phyloP scores from a whole-genome alignment of 1,284 basidiomycete genomes.

The Bjerkandera adusta region DNA sequence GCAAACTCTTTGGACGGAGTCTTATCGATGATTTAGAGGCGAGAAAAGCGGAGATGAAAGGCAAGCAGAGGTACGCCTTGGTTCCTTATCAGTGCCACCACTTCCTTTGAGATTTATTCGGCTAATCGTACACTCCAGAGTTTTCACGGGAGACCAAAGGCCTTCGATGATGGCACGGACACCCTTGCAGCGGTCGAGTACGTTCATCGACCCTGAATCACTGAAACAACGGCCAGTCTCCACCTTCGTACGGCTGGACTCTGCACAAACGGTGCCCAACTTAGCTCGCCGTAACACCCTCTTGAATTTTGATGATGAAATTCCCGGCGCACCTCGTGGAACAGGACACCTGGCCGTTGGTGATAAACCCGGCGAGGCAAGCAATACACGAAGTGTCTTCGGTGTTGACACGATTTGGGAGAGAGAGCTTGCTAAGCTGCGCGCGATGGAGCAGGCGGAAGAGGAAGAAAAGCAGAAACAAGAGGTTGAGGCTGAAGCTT shows the following conservation, averaged over 20 bases:
- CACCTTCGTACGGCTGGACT: slow-evolving; percentile 39
- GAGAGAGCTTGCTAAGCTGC: slow-evolving; percentile 70
- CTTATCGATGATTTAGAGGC: slow-evolving; percentile 78
- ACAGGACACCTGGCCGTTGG: slow-evolving; percentile 12
- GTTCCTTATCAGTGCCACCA: slow-evolving; percentile 4
- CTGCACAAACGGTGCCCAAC: slow-evolving; percentile 39
- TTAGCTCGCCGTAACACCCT: slow-evolving; percentile 56
- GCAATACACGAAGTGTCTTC: slow-evolving; percentile 68
- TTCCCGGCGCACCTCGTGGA: slow-evolving; percentile 24
- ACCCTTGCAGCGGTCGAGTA: slow-evolving; percentile 50
- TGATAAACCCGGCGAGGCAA: slow-evolving; percentile 25
- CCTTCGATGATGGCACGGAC: slow-evolving; percentile 83
- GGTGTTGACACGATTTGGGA: slow-evolving; percentile 83
- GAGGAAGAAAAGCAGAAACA: slow-evolving; percentile 43
- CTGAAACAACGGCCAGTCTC: slow-evolving; percentile 43
- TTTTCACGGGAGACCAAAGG: slow-evolving; percentile 72
- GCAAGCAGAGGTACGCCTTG: slow-evolving; percentile 62
- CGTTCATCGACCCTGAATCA: slow-evolving; percentile 69
- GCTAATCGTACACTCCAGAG: slow-evolving; percentile 36
- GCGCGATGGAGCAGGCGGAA: slow-evolving; percentile 53
- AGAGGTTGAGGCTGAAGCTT: slow-evolving; percentile 44
- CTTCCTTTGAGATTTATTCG: slow-evolving; percentile 3
- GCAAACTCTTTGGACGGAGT: slow-evolving; percentile 76
- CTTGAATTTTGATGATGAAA: slow-evolving; percentile 57
- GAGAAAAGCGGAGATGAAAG: slow-evolving; percentile 72